Evolutionary conservation across 805 yeast species (phyloP).

Genomic region (Limtongia smithiae): DNA sequence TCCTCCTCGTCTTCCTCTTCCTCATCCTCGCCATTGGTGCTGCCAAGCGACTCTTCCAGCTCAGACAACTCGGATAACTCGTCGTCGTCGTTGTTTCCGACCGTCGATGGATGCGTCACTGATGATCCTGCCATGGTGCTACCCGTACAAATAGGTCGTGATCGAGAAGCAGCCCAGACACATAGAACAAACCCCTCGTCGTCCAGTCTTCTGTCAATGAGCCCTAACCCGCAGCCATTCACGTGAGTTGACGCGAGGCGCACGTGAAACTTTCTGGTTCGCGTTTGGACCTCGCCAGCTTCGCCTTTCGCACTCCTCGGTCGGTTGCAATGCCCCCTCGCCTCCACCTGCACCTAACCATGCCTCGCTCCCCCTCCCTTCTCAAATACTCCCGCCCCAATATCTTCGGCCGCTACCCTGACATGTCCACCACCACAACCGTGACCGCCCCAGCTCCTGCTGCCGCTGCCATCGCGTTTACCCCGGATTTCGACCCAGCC

Average conservation of each 20-base stretch:
- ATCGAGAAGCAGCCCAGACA: too few relatives aligned
- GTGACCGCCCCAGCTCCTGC: not conserved
- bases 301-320: too few relatives aligned
- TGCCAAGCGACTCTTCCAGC: conserved; percentile 8
- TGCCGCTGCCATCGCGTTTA: not conserved
- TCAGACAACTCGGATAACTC: conserved; percentile 25
- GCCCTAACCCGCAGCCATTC: not conserved
- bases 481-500: not conserved
- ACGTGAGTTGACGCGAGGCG: conserved; percentile 21
- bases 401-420: not conserved
- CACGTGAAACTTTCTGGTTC: too few relatives aligned
- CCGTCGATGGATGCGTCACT: too few relatives aligned
- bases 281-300: too few relatives aligned
- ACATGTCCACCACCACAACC: not conserved
- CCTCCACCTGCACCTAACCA: too few relatives aligned
- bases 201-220: too few relatives aligned
- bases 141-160: too few relatives aligned
- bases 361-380: not conserved
- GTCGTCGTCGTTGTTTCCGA: too few relatives aligned
- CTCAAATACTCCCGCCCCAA: not conserved
- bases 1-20: not conserved
- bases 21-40: conserved; percentile 7
- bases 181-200: too few relatives aligned
- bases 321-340: too few relatives aligned
- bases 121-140: too few relatives aligned